Percentiles rank a stretch among this genome's conserved stretches.
These are phyloP conservation scores for Parathielavia appendiculata DNA, from an alignment of 495 filamentous ascomycete genomes.

Conservation along the genomic window DNA sequence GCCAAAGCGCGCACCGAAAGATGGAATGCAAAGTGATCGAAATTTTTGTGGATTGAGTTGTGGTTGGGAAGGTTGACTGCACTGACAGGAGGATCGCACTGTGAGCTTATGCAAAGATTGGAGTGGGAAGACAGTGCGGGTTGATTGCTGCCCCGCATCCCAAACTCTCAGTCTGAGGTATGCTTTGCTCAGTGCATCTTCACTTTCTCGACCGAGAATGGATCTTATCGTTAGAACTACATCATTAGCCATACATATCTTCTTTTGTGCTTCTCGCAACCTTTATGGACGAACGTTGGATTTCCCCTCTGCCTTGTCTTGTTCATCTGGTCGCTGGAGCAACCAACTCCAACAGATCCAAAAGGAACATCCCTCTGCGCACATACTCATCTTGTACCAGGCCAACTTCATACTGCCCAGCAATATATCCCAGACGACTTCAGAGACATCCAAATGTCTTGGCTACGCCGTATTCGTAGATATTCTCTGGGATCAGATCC, in stretches of 20 bases:
- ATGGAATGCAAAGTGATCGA: background rate
- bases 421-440: background rate
- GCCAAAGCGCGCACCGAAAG: background rate
- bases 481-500: background rate
- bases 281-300: too few species aligned
- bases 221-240: background rate
- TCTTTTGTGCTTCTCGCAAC: too few species aligned
- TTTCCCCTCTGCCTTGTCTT: too few species aligned
- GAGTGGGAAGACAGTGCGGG: background rate
- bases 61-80: background rate
- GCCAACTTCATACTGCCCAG: too few species aligned
- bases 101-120: background rate
- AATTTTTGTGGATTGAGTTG: background rate
- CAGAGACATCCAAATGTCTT: background rate
- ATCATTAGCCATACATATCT: too few species aligned
- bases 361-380: too few species aligned
- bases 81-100: background rate
- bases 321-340: too few species aligned
- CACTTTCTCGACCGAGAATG: background rate
- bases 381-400: background rate
- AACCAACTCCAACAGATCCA: too few species aligned
- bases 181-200: too few species aligned
- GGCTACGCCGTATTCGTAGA: background rate
- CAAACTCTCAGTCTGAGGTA: too few species aligned
- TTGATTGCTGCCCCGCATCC: background rate